These are phyloP conservation scores for Fusarium sp. DNA, from an alignment of 2,329 filamentous ascomycete genomes.

Conservation along the genomic window DNA sequence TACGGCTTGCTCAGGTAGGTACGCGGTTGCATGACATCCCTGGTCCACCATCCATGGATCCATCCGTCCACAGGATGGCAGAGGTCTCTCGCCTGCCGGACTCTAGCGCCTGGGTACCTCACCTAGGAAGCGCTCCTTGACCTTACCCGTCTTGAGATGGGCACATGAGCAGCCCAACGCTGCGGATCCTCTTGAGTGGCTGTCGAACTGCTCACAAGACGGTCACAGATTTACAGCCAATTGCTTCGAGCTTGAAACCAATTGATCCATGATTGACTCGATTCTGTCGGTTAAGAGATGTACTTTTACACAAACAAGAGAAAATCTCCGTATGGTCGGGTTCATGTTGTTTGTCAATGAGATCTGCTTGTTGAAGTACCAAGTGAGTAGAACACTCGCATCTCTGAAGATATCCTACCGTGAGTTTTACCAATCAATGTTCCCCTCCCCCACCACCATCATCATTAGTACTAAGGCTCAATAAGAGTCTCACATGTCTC, in stretches of 20 bases:
- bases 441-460: constrained; percentile 9
- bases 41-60: not conserved
- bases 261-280: constrained; percentile 6
- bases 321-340: not conserved
- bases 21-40: constrained; percentile 10
- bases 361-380: not conserved
- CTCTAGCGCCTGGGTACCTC: constrained; percentile 28
- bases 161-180: constrained; percentile 61
- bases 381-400: not conserved
- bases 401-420: not conserved
- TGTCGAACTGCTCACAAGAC: constrained; percentile 40
- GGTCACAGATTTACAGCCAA: constrained; percentile 24
- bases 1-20: constrained; percentile 1
- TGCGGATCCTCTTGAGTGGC: constrained; percentile 51
- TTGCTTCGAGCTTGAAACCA: constrained; percentile 15
- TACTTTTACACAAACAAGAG: not conserved
- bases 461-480: not conserved
- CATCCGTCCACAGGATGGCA: not conserved
- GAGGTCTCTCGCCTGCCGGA: constrained; percentile 28
- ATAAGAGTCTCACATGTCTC: constrained; percentile 24
- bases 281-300: not conserved
- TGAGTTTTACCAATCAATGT: constrained; percentile 2
- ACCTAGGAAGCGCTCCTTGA: constrained; percentile 29
- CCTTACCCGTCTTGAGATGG: constrained; percentile 56
- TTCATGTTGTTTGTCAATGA: constrained; percentile 1